phyloP scores from a whole-genome alignment of 2,329 filamentous ascomycete species.

The Ampelomyces quisqualis region DNA sequence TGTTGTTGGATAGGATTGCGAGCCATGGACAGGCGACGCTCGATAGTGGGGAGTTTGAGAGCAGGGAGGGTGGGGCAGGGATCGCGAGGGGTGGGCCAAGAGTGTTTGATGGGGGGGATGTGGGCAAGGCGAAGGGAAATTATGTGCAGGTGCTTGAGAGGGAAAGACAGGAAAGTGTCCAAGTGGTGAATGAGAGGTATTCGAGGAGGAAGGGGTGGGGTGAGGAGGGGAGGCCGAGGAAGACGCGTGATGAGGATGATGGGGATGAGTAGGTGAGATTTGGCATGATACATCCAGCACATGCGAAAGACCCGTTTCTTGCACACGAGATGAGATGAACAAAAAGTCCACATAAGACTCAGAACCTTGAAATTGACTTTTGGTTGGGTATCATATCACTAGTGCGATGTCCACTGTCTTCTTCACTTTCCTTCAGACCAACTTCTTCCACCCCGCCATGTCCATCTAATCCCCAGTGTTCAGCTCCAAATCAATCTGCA shows the following conservation, averaged over 20 bases:
- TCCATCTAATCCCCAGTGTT: constrained; percentile 37
- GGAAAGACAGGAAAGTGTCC: constrained; percentile 58
- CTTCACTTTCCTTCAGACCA: neutral
- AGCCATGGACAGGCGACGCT: constrained; percentile 39
- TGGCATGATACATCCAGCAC: neutral
- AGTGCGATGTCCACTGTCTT: neutral
- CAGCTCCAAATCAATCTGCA: constrained; percentile 56
- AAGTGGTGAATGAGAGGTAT: constrained; percentile 64
- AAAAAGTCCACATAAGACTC: too few relatives aligned
- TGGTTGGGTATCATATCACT: constrained; percentile 5
- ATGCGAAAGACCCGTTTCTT: too few relatives aligned
- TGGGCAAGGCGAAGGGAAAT: constrained; percentile 55
- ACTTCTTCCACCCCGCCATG: neutral
- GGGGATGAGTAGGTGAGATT: constrained; percentile 29
- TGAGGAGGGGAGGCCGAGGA: constrained; percentile 10
- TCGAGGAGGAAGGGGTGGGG: constrained; percentile 53
- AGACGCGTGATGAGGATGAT: constrained; percentile 31
- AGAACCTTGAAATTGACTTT: too few relatives aligned
- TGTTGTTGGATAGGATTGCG: constrained; percentile 66
- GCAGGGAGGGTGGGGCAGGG: constrained; percentile 12
- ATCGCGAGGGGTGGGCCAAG: constrained; percentile 47
- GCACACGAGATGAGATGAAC: too few relatives aligned
- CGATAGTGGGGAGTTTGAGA: constrained; percentile 13
- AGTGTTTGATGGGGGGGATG: constrained; percentile 61
- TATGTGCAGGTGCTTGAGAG: constrained; percentile 61